Base-by-base conservation (phyloP, 2,329 filamentous ascomycete genomes). In the Incumbomyces delicatus region DNA sequence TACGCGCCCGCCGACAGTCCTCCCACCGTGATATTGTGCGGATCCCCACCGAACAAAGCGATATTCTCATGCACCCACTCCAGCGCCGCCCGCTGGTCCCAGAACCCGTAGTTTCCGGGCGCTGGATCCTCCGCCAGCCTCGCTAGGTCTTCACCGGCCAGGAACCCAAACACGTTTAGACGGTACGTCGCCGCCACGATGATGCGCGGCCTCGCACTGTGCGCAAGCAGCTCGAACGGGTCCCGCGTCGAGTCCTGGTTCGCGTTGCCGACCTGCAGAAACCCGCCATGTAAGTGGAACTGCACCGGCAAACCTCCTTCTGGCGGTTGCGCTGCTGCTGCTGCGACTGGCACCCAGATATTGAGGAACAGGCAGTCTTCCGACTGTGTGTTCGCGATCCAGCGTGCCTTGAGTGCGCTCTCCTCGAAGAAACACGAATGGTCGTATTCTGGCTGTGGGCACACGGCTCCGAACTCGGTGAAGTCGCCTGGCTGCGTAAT, bases 1-100 rank as follows among this genome's bases (percentile, higher is more conserved):
- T 45, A 75, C 2, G 65, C 77, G 1, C 76, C 76, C 0, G 77
- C 76, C 2, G 66, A 71, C 57, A 79, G 75, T 0, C 78, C 77
- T 47, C 69, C 70, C 14, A 79, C 68, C 0, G 74, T 77, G 0
- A 81, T 72, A 6, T 71, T 66, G 1, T 58, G 52, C 0, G 68
- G 66, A 44, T 80, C 70, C 2, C 77, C 76, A 0, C 77, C 75
- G 44, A 80, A 80, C 1, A 65, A 57, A 1, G 60, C 53, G 43
- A 80, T 75, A 49, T 80, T 60, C 7, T 64, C 65, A 41, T 76
- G 69, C 0, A 79, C 70, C 66, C 77, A 80, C 52, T 71, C 57
- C 1, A 80, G 58, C 2, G 72, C 69, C 3, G 70, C 69, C 12
- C 68, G 65, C 53, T 77, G 74, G 48, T 79, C 76, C 2, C 73